A percentile compares a stretch with the other conserved stretches of the same genome.
These are phyloP conservation scores for Climacium dendroides DNA, from an alignment of 225 moss, liverwort and hornwort genomes.

Conservation along the genomic window DNA sequence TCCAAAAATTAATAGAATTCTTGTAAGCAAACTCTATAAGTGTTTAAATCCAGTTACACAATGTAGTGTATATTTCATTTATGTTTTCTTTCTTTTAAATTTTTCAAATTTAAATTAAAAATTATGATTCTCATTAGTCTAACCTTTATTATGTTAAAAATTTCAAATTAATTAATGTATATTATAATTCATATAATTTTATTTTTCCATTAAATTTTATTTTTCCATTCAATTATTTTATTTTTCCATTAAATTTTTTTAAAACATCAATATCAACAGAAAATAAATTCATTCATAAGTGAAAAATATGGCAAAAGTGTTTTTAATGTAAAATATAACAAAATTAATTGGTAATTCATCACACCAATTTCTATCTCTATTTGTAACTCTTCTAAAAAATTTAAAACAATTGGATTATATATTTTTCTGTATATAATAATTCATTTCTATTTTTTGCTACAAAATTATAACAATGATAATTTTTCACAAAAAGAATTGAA, in stretches of 20 bases:
- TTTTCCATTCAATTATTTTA: not conserved
- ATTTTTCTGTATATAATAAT: not conserved
- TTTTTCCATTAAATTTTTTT: accelerated
- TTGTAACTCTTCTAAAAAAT: too few species aligned
- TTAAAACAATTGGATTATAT: not conserved
- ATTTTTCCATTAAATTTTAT: too few species aligned
- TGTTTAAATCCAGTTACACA: not conserved
- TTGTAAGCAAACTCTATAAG: not conserved
- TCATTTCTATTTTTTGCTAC: not conserved
- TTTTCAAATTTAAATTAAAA: not conserved
- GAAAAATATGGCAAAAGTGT: too few species aligned
- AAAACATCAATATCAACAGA: not conserved
- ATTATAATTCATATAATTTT: not conserved
- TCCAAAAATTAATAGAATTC: not conserved
- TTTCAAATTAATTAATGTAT: not conserved
- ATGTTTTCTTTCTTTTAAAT: not conserved
- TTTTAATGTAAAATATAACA: too few species aligned
- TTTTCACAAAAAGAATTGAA: not conserved
- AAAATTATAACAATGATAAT: not conserved
- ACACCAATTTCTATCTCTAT: not conserved
- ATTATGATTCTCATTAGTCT: not conserved
- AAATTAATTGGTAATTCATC: too few species aligned
- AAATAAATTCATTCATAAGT: too few species aligned
- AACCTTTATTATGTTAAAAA: accelerated
- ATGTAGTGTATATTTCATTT: not conserved